These are phyloP conservation scores for Debaryomyces subglobosus DNA, from an alignment of 1,139 yeast species.

Conservation along the genomic window DNA sequence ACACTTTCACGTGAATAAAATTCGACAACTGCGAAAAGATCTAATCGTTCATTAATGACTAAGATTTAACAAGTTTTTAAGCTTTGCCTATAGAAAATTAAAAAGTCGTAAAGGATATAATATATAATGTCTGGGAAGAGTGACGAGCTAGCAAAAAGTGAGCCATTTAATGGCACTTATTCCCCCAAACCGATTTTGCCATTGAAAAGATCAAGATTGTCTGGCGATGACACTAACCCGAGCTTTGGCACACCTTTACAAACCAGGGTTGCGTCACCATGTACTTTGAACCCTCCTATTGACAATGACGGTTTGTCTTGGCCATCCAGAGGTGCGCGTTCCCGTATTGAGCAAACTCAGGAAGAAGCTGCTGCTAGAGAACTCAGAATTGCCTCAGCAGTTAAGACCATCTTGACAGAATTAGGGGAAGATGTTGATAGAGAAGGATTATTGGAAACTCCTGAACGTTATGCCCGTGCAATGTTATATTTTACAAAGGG, in stretches of 20 bases:
- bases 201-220: constrained; percentile 26
- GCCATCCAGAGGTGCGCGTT: constrained; percentile 90
- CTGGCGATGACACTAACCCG: constrained; percentile 13
- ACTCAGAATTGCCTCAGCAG: constrained; percentile 79
- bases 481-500: constrained; percentile 96
- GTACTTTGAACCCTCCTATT: constrained; percentile 80
- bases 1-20: constrained; percentile 4
- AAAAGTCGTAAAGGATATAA: not conserved
- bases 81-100: not conserved
- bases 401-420: constrained; percentile 76
- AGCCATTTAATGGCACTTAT: constrained; percentile 20
- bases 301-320: constrained; percentile 91
- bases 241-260: constrained; percentile 53
- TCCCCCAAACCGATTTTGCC: constrained; percentile 30
- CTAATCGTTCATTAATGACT: constrained; percentile 4
- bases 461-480: constrained; percentile 94
- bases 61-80: constrained; percentile 1
- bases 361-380: constrained; percentile 68
- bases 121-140: constrained; percentile 5
- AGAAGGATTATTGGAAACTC: constrained; percentile 92
- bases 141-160: constrained; percentile 2
- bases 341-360: constrained; percentile 65
- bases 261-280: constrained; percentile 82
- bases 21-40: constrained; percentile 7
- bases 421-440: constrained; percentile 90